Evolutionary conservation across 306 rosid species (phyloP), one percentile per base, ranked within the genome.

Genomic region (Senna siamea): DNA sequence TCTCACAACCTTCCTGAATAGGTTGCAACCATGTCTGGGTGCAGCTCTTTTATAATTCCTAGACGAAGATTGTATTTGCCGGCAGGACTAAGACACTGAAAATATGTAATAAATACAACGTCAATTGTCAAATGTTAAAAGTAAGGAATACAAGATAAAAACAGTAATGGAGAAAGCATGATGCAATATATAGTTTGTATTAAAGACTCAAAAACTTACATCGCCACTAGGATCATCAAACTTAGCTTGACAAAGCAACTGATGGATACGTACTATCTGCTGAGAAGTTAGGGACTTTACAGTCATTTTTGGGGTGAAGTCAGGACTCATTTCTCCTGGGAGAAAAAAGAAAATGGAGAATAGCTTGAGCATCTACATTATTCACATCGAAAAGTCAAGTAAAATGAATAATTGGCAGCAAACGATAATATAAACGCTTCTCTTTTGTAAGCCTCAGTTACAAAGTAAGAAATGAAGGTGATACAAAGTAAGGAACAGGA

Each of bases 21-120:
- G 75, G 98, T 93, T n/a, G 98, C 98, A 62, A 93, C 98, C 92
- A 93, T 83, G 80, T 93, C 97, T n/a, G 97, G 98, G 69, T 93
- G 97, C 75, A 91, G 88, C 87, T 93, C 98, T 85, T 93, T 93
- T 73, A 93, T 82, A 58, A 91, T 89, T 77, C 98, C 98, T 62
- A 93, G 89, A 22, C 98, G 97, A 72, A 93, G 98, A 83, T 93
- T 93, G 81, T 93, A 93, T 76, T 93, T 97, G 57, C 98, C 97
- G 48, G 98, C 98, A 73, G 98, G 98, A 85, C 97, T 91, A 72
- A 91, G 94, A 87, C 98, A 91, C 98, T 93, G 78, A 67, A 82
- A 83, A 81, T 12, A 75, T 76, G 62, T 70, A 72, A 60, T 57
- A 34, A 75, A 69, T 59, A 66, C 68, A 64, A 8, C 50, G 59